These are phyloP conservation scores for Gracilariopsis chorda DNA, from an alignment of 23 red algal genomes.

Conservation along the genomic window DNA sequence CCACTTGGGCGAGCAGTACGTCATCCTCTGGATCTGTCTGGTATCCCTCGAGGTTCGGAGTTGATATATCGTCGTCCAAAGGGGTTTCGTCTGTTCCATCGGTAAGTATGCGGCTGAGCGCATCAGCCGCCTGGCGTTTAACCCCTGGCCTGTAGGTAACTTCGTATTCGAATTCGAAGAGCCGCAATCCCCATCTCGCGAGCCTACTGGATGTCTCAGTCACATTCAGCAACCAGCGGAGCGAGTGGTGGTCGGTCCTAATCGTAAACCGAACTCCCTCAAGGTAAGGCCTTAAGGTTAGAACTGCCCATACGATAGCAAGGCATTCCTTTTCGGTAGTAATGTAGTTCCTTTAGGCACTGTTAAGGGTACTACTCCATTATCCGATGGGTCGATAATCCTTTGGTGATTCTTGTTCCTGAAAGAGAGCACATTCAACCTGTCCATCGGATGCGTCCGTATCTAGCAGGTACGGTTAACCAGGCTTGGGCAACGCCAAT, in stretches of 20 bases:
- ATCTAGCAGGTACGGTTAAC: neutral
- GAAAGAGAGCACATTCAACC: neutral
- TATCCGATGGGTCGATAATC: conserved; percentile 22
- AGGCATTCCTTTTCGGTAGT: conserved; percentile 18
- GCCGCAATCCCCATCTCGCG: neutral
- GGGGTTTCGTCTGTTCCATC: too few relatives aligned
- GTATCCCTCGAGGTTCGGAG: too few relatives aligned
- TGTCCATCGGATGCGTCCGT: conserved; percentile 17
- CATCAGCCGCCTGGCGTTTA: neutral
- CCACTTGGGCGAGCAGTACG: too few relatives aligned
- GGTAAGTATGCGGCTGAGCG: too few relatives aligned
- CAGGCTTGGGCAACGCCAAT: neutral
- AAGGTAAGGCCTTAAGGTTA: neutral
- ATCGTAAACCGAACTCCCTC: conserved; percentile 10
- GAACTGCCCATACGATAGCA: conserved; percentile 16
- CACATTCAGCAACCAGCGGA: conserved; percentile 6
- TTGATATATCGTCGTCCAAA: too few relatives aligned
- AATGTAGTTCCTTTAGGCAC: neutral
- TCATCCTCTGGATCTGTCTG: too few relatives aligned
- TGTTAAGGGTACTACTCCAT: neutral
- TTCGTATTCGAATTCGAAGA: neutral
- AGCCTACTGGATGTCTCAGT: neutral
- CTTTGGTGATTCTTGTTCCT: neutral
- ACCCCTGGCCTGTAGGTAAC: neutral
- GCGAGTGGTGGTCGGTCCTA: conserved; percentile 14